phyloP scores from a whole-genome alignment of 2,329 filamentous ascomycete genomes.

The Harringtonia aguacate region DNA sequence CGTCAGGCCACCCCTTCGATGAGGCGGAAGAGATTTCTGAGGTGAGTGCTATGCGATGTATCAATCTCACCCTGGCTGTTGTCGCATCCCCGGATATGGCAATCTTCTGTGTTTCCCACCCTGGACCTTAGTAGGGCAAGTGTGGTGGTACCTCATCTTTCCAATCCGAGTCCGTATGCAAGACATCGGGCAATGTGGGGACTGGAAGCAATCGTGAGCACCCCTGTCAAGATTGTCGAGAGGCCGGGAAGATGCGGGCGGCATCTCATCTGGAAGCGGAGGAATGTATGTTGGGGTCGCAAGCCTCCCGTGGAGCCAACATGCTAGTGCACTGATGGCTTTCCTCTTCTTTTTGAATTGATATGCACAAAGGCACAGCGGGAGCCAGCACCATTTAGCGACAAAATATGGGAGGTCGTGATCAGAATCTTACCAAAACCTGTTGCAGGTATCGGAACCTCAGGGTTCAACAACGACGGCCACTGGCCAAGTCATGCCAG shows the following conservation, averaged over 20 bases:
- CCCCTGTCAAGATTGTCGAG: no score
- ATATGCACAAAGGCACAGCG: neutral
- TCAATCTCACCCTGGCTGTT: neutral
- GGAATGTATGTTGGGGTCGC: no score
- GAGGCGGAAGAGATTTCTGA: neutral
- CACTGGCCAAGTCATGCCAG: neutral
- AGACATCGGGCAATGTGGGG: neutral
- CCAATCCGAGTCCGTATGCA: neutral
- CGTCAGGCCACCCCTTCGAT: neutral
- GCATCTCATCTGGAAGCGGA: no score
- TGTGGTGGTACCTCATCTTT: neutral
- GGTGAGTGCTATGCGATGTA: conserved; percentile 1
- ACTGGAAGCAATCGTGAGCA: no score
- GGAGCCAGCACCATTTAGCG: no score
- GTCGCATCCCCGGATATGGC: neutral
- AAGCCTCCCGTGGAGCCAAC: no score
- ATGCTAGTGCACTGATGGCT: no score
- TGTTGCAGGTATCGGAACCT: neutral
- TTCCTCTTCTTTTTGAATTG: no score
- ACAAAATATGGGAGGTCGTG: no score
- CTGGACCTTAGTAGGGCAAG: no score
- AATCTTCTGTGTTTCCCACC: neutral
- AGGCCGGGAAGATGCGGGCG: no score
- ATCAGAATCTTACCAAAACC: neutral
- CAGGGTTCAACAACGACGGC: neutral